phyloP scores from a whole-genome alignment of 306 rosid genomes.

The Abrus pulchellus region DNA sequence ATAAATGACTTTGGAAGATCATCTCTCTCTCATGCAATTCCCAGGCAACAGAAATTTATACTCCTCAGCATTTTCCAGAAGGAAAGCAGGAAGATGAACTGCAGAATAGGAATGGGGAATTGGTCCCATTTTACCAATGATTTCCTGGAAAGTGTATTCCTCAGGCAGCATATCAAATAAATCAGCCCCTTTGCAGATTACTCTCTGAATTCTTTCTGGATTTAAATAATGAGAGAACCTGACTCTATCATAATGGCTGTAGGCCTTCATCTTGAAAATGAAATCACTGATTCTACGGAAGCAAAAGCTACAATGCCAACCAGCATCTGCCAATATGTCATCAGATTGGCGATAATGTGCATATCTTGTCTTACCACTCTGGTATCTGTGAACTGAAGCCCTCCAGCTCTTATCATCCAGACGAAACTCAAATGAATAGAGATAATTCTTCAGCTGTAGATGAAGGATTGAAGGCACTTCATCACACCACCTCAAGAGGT shows the following conservation, averaged over 20 bases:
- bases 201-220: constrained; percentile 78
- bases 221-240: constrained; percentile 83
- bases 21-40: constrained; percentile 80
- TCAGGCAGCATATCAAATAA: constrained; percentile 97
- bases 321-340: constrained; percentile 86
- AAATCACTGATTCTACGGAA: constrained; percentile 88
- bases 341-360: constrained; percentile 97
- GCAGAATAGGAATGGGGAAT: constrained; percentile 97
- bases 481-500: constrained; percentile 97
- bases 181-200: constrained; percentile 86
- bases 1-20: constrained; percentile 44
- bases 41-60: constrained; percentile 95
- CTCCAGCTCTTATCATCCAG: constrained; percentile 97
- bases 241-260: constrained; percentile 93
- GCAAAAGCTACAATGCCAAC: constrained; percentile 99
- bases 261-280: constrained; percentile 95
- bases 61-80: constrained; percentile 80
- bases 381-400: constrained; percentile 88
- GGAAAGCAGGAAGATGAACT: constrained; percentile 92
- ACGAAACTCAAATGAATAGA: constrained; percentile 91
- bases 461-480: constrained; percentile 80
- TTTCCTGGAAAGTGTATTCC: constrained; percentile 95
- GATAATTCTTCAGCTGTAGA: constrained; percentile 91
- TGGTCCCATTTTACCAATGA: constrained; percentile 97
- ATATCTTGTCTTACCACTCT: constrained; percentile 77